Base-by-base conservation (phyloP, 805 yeast genomes). In the Candida adriatica region DNA sequence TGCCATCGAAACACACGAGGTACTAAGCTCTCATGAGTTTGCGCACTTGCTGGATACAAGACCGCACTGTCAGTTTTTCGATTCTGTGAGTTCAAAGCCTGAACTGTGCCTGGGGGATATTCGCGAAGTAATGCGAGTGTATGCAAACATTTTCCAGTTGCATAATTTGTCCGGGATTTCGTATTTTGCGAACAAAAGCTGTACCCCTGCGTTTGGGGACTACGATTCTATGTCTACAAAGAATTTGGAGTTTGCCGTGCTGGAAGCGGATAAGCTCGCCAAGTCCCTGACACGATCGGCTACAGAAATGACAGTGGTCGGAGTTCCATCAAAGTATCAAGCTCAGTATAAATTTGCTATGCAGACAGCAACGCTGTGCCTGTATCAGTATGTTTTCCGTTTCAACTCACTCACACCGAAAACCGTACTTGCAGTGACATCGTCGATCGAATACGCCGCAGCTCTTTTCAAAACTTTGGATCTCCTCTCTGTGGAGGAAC, bases 341-440 rank as follows among this genome's bases (percentile, higher is more conserved):
- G 29, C 27, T 1, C 45, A 41, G 16, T 21, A 23, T 16, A 20
- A 10, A 11, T 38, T 41, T 16, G 20, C 37, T 8, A 18, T 38
- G 10, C 23, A 26, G 11, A 20, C 37, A 2, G 18, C 39, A 1
- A 16, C 38, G 22, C 19, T 41, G 11, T 30, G 34, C 14, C 24
- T 41, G 4, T 35, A 37, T 13, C 45, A 41, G 17, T 18, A 28
- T 18, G 37, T 41, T 16, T 41, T 33, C 27, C 29, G 35, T 15
- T 37, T 33, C 27, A 34, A 37, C 24, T 36, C 42, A 10, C 21
- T 29, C 23, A 35, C 37, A 9, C 42, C 42, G 11, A 41, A 38
- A 19, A 35, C 45, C 4, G 37, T 41, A n/a, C 23, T 38, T 8
- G 11, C 23, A 4, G 35, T 41, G 18, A 35, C 29, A 13, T 24